Evolutionary conservation across 768 basidiomycete species (phyloP), one percentile per base, ranked within the genome.

Genomic region (Tricholoma flavovirens): DNA sequence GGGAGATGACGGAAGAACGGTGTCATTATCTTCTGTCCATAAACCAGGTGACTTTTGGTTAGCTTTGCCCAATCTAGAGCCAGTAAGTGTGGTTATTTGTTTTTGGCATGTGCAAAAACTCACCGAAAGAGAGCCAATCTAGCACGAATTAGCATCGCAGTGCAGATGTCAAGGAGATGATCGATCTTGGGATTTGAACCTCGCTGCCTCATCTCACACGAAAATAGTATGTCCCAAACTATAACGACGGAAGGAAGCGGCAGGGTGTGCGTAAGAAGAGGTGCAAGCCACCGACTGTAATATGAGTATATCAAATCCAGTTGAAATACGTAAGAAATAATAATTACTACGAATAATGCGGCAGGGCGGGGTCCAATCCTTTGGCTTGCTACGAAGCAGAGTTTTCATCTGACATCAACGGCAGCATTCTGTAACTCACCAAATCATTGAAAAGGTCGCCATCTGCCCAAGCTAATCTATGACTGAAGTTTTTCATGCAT

Each of bases 321-420:
- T 21, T 14, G 29, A 4, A 52, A 51, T 7, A 21, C 43, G 35
- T 51, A 46, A 40, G 17, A 46, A 54, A 50, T 36, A 36, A 43
- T 17, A 70, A 88, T 59, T 69, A 90, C 89, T 86, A 86, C 49
- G 89, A 89, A 67, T 88, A 91, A 70, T 91, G 88, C 2, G 89
- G 89, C 24, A 86, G 71, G 24, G 76, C 70, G 19, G 89, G 89
- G 63, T 88, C 84, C 7, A 92, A 72, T 1, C 88, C 85, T 59
- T 82, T 83, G 9, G 69, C 67, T 64, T 79, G 75, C 89, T 91
- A 59, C 17, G 56, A 49, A 14, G 24, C 24, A 26, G 5, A 26
- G 24, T 14, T 32, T 49, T 4, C 22, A 51, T 54, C 11, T 22
- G 56, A 42, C 36, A 52, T 46, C 43, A 56, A 17, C 59, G 24